Base-by-base conservation (phyloP, 2,329 filamentous ascomycete species). In the Aspergillus fumigatus region DNA sequence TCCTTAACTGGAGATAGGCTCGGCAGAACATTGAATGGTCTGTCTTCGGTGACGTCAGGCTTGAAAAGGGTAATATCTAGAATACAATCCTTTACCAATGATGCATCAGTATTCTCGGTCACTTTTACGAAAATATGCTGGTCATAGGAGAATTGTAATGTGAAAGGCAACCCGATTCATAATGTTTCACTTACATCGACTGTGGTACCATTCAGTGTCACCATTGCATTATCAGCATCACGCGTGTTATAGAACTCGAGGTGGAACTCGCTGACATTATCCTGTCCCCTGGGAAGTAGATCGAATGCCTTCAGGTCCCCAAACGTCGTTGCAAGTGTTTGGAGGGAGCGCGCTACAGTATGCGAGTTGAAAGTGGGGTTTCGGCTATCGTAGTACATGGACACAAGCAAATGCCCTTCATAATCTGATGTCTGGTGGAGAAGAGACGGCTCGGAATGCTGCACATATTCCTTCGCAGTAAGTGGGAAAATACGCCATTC, bases 321-420 rank as follows among this genome's bases (percentile, higher is more conserved):
- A 60, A 74, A 76, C 17, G 68, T 71, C 51, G 65, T 65, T 19
- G 71, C 65, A 47, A 74, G 65, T 21, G 69, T 64, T 54, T 75
- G 70, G 49, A 77, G 64, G 55, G 86, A 80, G 50, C 77, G 71
- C 58, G 84, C 87, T 19, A 75, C 62, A 17, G 60, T 60, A 41
- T 64, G 59, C 50, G 62, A 62, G 61, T 70, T 67, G 29, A 72
- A 59, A 11, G 50, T 59, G 1, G 62, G 62, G 43, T 68, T 64
- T n/a, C 64, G 55, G 21, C 67, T 66, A 41, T 70, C 67, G 57
- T 71, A 74, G 53, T 77, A 75, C 25, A 82, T 79, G n/a, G 76
- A 78, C 10, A 85, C 67, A 55, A 78, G 73, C 41, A 85, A 67
- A 64, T 85, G 82, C 19, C 82, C 84, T 70, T 86, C 83, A 59